phyloP scores from a whole-genome alignment of 2,329 filamentous ascomycete genomes.

The Decorospora gaudefroyi region DNA sequence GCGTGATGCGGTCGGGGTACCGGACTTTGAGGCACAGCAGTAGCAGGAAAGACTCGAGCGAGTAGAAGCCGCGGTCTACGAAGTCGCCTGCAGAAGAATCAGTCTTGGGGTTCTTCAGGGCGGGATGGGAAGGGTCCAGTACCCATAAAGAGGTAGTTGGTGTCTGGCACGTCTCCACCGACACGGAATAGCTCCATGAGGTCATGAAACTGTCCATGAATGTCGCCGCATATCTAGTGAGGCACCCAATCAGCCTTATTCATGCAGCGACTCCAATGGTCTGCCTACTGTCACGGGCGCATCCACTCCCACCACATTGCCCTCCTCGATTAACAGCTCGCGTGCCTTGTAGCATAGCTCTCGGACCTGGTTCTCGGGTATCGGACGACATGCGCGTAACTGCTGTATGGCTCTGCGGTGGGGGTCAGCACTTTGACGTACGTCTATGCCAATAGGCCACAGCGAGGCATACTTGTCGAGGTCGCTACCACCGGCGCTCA shows the following conservation, averaged over 20 bases:
- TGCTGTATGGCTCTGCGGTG: conserved; percentile 82
- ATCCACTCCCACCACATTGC: conserved; percentile 93
- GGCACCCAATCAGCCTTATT: conserved; percentile 6
- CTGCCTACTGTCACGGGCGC: conserved; percentile 82
- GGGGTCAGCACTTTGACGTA: conserved; percentile 18
- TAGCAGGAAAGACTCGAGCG: conserved; percentile 92
- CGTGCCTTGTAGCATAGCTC: conserved; percentile 97
- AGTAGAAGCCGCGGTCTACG: conserved; percentile 97
- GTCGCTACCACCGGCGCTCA: conserved; percentile 73
- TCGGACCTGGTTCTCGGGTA: conserved; percentile 91
- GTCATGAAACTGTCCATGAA: conserved; percentile 95
- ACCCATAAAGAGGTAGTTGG: conserved; percentile 98
- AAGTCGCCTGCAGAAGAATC: conserved; percentile 72
- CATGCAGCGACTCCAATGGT: background rate
- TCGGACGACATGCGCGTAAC: conserved; percentile 91
- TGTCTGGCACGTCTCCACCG: conserved; percentile 90
- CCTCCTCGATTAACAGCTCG: conserved; percentile 95
- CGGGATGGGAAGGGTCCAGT: conserved; percentile 20
- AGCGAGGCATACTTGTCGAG: conserved; percentile 73
- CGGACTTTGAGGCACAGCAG: conserved; percentile 95
- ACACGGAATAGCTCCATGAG: conserved; percentile 96
- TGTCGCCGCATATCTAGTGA: conserved; percentile 72
- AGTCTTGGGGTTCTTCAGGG: background rate
- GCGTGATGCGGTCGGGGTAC: conserved; percentile 94
- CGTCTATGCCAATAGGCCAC: conserved; percentile 14